Evolutionary conservation across 2,329 filamentous ascomycete species (phyloP).

Genomic region (Hypoxylon sp.): DNA sequence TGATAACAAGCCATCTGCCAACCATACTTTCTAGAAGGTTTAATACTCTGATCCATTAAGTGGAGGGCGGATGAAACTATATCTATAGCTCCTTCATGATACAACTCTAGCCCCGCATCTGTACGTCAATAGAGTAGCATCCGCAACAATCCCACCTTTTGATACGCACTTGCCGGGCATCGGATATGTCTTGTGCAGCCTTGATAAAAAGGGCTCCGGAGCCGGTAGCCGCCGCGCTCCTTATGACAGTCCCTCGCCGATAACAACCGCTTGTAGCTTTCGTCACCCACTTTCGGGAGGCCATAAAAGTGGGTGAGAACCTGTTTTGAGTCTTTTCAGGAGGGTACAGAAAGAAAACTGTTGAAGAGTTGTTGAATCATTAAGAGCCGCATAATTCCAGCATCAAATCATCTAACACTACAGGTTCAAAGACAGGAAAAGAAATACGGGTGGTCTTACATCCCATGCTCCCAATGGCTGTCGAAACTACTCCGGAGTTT

Average conservation of each 20-base stretch:
- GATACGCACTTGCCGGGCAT: not conserved
- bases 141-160: conserved; percentile 7
- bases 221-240: conserved; percentile 40
- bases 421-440: not conserved
- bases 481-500: conserved; percentile 16
- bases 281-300: not conserved
- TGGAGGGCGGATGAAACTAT: not conserved
- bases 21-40: not conserved
- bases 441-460: not conserved
- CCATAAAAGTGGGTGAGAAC: not conserved
- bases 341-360: not conserved
- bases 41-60: not conserved
- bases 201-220: not conserved
- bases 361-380: not conserved
- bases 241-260: conserved; percentile 20
- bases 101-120: not conserved
- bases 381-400: not conserved
- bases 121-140: not conserved
- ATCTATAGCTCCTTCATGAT: not conserved
- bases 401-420: not conserved
- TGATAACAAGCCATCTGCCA: conserved; percentile 10
- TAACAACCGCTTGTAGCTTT: conserved; percentile 14
- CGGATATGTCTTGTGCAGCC: not conserved
- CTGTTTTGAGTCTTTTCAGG: not conserved
- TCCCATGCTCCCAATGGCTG: conserved; percentile 12